These are phyloP conservation scores for Auriculariales sp. DNA, from an alignment of 768 basidiomycete species.

Conservation along the genomic window DNA sequence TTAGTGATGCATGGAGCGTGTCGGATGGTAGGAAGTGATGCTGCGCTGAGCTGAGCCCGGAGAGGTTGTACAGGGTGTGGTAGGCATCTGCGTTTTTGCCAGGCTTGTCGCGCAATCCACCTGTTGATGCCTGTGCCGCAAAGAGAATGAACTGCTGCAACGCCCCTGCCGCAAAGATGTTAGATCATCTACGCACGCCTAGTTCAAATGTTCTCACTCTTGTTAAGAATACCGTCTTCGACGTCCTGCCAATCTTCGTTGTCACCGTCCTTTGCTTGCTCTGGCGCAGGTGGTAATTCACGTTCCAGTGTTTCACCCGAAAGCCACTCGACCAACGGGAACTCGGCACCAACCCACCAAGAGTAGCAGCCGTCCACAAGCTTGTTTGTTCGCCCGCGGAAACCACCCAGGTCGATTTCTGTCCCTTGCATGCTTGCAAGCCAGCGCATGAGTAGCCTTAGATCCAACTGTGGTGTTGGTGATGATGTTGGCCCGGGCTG, in stretches of 20 bases:
- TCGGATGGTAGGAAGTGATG: conserved; percentile 49
- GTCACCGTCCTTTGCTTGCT: conserved; percentile 13
- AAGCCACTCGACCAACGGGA: conserved; percentile 57
- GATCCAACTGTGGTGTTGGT: conserved; percentile 33
- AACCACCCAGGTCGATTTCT: conserved; percentile 78
- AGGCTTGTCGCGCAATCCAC: conserved; percentile 89
- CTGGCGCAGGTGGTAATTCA: neutral
- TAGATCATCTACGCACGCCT: neutral
- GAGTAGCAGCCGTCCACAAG: conserved; percentile 98
- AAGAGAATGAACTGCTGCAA: conserved; percentile 79
- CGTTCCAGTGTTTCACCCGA: conserved; percentile 8
- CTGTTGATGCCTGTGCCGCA: conserved; percentile 73
- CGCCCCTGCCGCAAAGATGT: conserved; percentile 23
- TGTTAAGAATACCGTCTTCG: conserved; percentile 46
- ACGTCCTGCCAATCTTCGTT: conserved; percentile 53
- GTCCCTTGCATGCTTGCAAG: conserved; percentile 72
- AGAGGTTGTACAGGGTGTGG: conserved; percentile 85
- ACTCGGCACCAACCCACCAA: conserved; percentile 97
- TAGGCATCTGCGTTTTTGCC: conserved; percentile 90
- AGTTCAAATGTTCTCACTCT: conserved; percentile 13
- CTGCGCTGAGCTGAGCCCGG: conserved; percentile 81
- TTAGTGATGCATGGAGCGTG: conserved; percentile 19
- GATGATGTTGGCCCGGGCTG: neutral
- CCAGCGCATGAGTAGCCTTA: conserved; percentile 58
- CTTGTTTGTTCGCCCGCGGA: conserved; percentile 89